phyloP scores from a whole-genome alignment of 2,329 filamentous ascomycete species.

The Emericellopsis cladophorae region DNA sequence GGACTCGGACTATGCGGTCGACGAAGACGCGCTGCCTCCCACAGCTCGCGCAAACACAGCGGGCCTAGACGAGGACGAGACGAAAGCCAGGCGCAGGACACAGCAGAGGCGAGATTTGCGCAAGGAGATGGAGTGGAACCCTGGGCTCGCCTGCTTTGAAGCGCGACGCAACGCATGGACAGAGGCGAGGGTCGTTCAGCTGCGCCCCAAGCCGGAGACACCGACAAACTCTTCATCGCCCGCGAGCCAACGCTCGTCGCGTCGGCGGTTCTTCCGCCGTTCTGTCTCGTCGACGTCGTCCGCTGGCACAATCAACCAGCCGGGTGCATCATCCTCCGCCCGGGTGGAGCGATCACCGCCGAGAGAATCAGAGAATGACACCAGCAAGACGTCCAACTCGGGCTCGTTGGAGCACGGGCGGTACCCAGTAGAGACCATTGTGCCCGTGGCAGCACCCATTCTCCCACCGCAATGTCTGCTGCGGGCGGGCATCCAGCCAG shows the following conservation, averaged over 20 bases:
- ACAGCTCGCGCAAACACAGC: constrained; percentile 26
- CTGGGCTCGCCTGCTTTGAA: constrained; percentile 69
- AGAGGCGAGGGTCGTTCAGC: constrained; percentile 50
- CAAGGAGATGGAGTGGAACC: constrained; percentile 65
- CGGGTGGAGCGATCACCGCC: neutral
- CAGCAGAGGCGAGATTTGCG: constrained; percentile 43
- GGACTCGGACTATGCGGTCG: constrained; percentile 43
- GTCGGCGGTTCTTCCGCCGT: neutral
- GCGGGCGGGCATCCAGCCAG: constrained; percentile 61
- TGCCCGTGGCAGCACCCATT: constrained; percentile 63
- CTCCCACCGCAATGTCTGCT: constrained; percentile 64
- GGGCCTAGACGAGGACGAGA: constrained; percentile 15
- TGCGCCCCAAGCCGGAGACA: constrained; percentile 30
- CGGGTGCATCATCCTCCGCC: neutral
- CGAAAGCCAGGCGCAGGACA: constrained; percentile 29
- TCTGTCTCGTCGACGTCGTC: neutral
- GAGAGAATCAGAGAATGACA: neutral
- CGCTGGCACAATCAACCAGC: neutral
- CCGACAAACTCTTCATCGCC: constrained; percentile 6
- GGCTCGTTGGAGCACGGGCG: neutral
- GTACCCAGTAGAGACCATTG: constrained; percentile 45
- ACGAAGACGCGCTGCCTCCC: constrained; percentile 15
- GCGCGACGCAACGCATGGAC: constrained; percentile 77
- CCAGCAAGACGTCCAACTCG: neutral
- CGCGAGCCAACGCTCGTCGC: neutral